These are phyloP conservation scores for Casuarina equisetifolia DNA, from an alignment of 306 rosid genomes.

Conservation along the genomic window DNA sequence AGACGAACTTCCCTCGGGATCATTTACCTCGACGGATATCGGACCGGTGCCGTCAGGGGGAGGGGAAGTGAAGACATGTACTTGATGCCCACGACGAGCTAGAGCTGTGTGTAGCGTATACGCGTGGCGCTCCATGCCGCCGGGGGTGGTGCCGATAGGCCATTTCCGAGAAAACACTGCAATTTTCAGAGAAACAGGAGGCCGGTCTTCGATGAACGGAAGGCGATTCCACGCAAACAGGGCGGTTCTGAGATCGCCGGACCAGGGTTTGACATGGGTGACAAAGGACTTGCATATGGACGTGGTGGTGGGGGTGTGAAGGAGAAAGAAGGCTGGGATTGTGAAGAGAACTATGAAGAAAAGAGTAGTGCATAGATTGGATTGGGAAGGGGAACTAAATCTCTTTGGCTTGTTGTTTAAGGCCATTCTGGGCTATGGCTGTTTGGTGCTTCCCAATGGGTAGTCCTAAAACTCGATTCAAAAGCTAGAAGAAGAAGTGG, in stretches of 20 bases:
- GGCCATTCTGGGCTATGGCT: slow-evolving; percentile 53
- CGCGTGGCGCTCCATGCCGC: slow-evolving; percentile 99
- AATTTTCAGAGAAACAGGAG: slow-evolving; percentile 52
- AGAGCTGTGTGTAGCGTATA: slow-evolving; percentile 81
- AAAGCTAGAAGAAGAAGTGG: slow-evolving; percentile 1
- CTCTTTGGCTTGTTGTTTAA: slow-evolving; percentile 56
- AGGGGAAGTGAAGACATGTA: slow-evolving; percentile 87
- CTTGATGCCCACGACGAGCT: slow-evolving; percentile 74
- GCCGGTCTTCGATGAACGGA: slow-evolving; percentile 29
- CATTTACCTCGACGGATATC: slow-evolving; percentile 9
- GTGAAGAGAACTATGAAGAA: slow-evolving; percentile 75
- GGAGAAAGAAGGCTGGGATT: slow-evolving; percentile 65
- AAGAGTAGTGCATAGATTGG: slow-evolving; percentile 60
- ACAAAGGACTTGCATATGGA: slow-evolving; percentile 56
- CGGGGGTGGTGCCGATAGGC: slow-evolving; percentile 81
- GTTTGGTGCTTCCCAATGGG: slow-evolving; percentile 19
- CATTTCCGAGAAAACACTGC: slow-evolving; percentile 94
- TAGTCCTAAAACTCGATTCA: slow-evolving; percentile 2
- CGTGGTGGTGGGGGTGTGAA: slow-evolving; percentile 54
- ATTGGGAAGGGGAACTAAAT: slow-evolving; percentile 38
- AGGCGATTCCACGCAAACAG: slow-evolving; percentile 88
- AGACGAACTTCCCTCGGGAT: slow-evolving; percentile 28
- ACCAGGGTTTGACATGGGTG: slow-evolving; percentile 45
- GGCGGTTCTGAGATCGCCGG: slow-evolving; percentile 72
- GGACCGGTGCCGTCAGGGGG: slow-evolving; percentile 29